Conservation (phyloP, 2,329 filamentous ascomycete genomes). For the Alternaria gaisen region DNA sequence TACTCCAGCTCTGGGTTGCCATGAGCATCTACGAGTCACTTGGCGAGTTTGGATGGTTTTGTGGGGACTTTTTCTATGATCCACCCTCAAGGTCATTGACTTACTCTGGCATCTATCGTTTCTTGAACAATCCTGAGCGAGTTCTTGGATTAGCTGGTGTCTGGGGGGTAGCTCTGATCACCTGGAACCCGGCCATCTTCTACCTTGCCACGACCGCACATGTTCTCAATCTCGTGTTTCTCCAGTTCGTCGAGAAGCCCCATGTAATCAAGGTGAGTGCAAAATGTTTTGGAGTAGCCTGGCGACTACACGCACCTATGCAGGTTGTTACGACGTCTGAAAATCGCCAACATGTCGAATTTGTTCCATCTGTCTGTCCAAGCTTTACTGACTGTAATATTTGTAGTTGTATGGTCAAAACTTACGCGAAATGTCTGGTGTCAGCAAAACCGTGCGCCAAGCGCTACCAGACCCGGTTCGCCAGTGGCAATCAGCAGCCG, state of each 20-base stretch:
- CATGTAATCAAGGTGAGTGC: slow-evolving; percentile 70
- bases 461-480: slow-evolving; percentile 85
- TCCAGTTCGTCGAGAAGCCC: slow-evolving; percentile 91
- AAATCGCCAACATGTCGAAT: neutral
- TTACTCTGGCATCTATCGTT: slow-evolving; percentile 97
- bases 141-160: slow-evolving; percentile 93
- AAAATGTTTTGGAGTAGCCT: neutral
- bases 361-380: neutral
- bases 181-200: slow-evolving; percentile 86
- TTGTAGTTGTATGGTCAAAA: slow-evolving; percentile 77
- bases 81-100: slow-evolving; percentile 81
- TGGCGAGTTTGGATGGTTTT: slow-evolving; percentile 97
- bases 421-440: slow-evolving; percentile 84
- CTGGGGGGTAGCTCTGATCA: slow-evolving; percentile 94
- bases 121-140: slow-evolving; percentile 96
- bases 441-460: slow-evolving; percentile 89
- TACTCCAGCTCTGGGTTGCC: slow-evolving; percentile 91
- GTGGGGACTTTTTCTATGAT: slow-evolving; percentile 98
- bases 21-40: slow-evolving; percentile 94
- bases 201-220: slow-evolving; percentile 87
- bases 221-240: slow-evolving; percentile 83
- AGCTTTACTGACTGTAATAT: neutral
- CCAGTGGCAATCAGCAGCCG: slow-evolving; percentile 84
- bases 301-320: neutral
- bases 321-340: neutral